Base-by-base conservation (phyloP, 1,284 basidiomycete species). In the Wallemia mellicola region DNA sequence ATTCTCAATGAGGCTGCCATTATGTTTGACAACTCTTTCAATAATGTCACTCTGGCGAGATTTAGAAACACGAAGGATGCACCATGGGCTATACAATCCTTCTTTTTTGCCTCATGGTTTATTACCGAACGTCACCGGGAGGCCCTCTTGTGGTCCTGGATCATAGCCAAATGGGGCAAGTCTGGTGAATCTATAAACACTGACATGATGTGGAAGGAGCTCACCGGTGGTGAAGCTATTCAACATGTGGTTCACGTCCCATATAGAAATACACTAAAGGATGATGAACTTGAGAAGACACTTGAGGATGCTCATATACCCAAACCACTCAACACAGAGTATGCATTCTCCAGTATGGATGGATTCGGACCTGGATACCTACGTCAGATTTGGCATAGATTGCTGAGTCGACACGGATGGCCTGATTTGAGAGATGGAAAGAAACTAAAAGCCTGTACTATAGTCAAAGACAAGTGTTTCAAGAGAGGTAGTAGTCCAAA, bases 61-160 rank as follows among this genome's bases (percentile, higher is more conserved):
- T 73, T 69, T 66, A 69, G 70, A 60, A 69, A 67, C 63, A 68
- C 67, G 56, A 62, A 64, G 38, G 60, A 60, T 57, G 64, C 64
- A 55, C 66, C 64, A 58, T 68, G 67, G 59, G 71, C 69, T 64
- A 64, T 66, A 30, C 70, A 67, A 63, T 67, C 67, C 60, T 63
- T 71, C 58, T 72, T 71, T 65, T 59, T 68, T 24, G 65, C 68
- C 57, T 65, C 67, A 26, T 71, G 72, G 64, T 72, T 68, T 57
- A 61, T 70, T 28, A 67, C 73, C 48, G 72, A 73, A 64, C 66
- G 72, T n/a, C 68, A 69, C 59, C 66, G 72, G 9, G 73, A 74
- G 64, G 70, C 70, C 3, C 63, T 73, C 24, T 63, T 74, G n/a
- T 74, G 73, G 73, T 63, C 67, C 5, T 74, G 70, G 69, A 64